Percentiles rank a stretch among this genome's conserved stretches.
Conservation (phyloP, 2,329 filamentous ascomycete species). For the Xylaria arbuscula region DNA sequence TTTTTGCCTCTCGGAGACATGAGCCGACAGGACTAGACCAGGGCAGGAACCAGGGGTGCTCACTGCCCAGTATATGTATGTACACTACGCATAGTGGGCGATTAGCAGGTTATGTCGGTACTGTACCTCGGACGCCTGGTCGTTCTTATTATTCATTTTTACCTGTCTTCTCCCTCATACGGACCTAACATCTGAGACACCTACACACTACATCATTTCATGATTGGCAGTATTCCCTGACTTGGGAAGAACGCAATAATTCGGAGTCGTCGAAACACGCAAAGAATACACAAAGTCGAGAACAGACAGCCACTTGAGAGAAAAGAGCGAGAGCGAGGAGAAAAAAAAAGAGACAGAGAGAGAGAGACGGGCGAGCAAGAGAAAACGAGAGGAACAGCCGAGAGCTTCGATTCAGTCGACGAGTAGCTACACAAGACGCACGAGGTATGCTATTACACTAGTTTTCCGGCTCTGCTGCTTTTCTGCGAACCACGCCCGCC, state of each 20-base stretch:
- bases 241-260: conserved; percentile 26
- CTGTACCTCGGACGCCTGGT: conserved; percentile 26
- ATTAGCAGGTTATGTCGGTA: conserved; percentile 10
- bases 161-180: conserved; percentile 27
- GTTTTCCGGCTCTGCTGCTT: conserved; percentile 32
- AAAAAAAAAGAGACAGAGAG: conserved; percentile 15
- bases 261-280: conserved; percentile 15
- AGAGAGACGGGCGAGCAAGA: conserved; percentile 8
- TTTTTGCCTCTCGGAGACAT: conserved; percentile 39
- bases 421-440: conserved; percentile 38
- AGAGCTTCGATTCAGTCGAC: conserved; percentile 34
- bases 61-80: not conserved
- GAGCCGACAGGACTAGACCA: conserved; percentile 39
- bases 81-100: conserved; percentile 8
- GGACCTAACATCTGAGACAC: conserved; percentile 35
- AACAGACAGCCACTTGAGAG: conserved; percentile 18
- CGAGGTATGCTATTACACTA: conserved; percentile 40
- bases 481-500: conserved; percentile 22
- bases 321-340: conserved; percentile 6
- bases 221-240: conserved; percentile 16
- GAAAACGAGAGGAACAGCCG: conserved; percentile 17
- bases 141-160: conserved; percentile 35
- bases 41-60: conserved; percentile 19
- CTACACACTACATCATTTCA: conserved; percentile 22
- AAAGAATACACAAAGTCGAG: conserved; percentile 18